Conservation (phyloP, 768 basidiomycete species). For the Leccinum fibrillosum region DNA sequence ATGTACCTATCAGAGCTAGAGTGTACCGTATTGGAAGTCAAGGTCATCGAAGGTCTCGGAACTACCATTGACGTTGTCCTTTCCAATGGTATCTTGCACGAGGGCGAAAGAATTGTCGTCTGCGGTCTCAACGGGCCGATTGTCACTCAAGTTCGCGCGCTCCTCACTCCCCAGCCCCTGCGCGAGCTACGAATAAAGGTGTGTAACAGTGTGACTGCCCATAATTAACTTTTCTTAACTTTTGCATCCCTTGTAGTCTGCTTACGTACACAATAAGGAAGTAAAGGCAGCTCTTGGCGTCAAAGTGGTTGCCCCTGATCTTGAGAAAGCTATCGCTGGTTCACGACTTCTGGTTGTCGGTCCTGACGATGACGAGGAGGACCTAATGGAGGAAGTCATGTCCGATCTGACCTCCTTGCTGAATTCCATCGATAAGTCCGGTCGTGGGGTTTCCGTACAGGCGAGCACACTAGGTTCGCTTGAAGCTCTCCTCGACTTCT, state of each 20-base stretch:
- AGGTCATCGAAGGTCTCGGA: constrained; percentile 96
- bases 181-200: constrained; percentile 96
- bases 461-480: constrained; percentile 96
- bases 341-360: constrained; percentile 90
- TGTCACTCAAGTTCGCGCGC: constrained; percentile 88
- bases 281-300: constrained; percentile 97
- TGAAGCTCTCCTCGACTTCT: constrained; percentile 94
- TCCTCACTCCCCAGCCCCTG: constrained; percentile 94
- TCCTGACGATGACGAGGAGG: constrained; percentile 96
- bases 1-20: constrained; percentile 98
- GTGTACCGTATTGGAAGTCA: constrained; percentile 98
- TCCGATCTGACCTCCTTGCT: constrained; percentile 86
- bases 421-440: constrained; percentile 90
- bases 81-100: constrained; percentile 88
- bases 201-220: constrained; percentile 22
- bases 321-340: constrained; percentile 98
- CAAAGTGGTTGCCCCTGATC: constrained; percentile 90
- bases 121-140: constrained; percentile 98
- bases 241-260: constrained; percentile 51
- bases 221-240: constrained; percentile 1
- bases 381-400: constrained; percentile 94
- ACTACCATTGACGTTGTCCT: constrained; percentile 97
- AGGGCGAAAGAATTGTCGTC: constrained; percentile 92
- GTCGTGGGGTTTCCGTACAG: constrained; percentile 96
- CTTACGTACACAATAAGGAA: constrained; percentile 95